These are phyloP conservation scores for Tripterygium wilfordii DNA, from an alignment of 177 flowering plant genomes.

Conservation along the genomic window DNA sequence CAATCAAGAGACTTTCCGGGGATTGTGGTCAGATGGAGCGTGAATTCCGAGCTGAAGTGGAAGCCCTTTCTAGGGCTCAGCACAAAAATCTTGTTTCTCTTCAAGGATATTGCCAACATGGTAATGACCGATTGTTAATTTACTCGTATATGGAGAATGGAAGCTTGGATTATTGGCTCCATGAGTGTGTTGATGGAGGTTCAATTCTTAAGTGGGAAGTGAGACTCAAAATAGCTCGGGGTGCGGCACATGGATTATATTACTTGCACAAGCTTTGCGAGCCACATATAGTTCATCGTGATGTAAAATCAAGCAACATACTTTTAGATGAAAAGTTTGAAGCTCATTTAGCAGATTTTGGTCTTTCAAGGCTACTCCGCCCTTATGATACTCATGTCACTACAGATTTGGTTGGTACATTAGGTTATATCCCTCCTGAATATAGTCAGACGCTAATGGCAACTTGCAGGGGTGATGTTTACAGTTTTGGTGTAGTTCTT, in stretches of 20 bases:
- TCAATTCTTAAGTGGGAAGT: conserved; percentile 48
- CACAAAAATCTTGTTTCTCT: conserved; percentile 77
- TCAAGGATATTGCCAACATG: conserved; percentile 70
- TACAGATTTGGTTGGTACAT: conserved; percentile 73
- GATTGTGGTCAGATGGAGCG: conserved; percentile 91
- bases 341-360: conserved; percentile 84
- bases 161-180: conserved; percentile 85
- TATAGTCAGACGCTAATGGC: conserved; percentile 67
- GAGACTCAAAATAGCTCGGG: conserved; percentile 63
- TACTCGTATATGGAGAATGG: conserved; percentile 89
- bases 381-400: conserved; percentile 83
- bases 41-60: conserved; percentile 86
- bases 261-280: conserved; percentile 66
- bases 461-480: conserved; percentile 73
- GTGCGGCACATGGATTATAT: conserved; percentile 64
- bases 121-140: conserved; percentile 58
- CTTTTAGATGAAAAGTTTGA: conserved; percentile 62
- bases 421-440: conserved; percentile 81
- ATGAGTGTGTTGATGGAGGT: conserved; percentile 55
- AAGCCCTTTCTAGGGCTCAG: conserved; percentile 82
- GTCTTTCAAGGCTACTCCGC: conserved; percentile 59
- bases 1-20: conserved; percentile 79
- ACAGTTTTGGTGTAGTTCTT: conserved; percentile 77
- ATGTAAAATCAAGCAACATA: conserved; percentile 74
- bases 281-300: conserved; percentile 73